These are phyloP conservation scores for Nannochloris sp. DNA, from an alignment of 139 green algal species.

Conservation along the genomic window DNA sequence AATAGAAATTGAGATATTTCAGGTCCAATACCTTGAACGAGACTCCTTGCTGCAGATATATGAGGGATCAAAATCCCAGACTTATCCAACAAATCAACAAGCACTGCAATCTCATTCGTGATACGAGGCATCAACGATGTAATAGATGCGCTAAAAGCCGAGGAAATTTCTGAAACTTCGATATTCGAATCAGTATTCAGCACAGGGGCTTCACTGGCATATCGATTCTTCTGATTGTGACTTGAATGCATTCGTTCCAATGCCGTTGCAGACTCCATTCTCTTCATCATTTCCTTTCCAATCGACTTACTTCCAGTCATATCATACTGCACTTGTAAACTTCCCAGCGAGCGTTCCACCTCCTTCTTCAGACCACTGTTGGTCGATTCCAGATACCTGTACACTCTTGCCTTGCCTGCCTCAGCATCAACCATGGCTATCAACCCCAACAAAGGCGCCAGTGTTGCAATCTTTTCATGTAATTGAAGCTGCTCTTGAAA, in stretches of 20 bases:
- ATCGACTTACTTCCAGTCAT: too few relatives aligned
- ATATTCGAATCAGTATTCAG: too few relatives aligned
- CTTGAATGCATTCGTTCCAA: too few relatives aligned
- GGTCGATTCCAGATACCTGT: not conserved
- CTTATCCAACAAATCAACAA: conserved; percentile 1
- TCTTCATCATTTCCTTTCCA: too few relatives aligned
- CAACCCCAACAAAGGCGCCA: not conserved
- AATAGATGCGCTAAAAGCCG: too few relatives aligned
- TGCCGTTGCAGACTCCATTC: too few relatives aligned
- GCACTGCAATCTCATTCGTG: not conserved
- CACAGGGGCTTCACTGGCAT: too few relatives aligned
- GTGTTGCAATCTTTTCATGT: not conserved
- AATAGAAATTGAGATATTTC: not conserved
- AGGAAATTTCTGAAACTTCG: too few relatives aligned
- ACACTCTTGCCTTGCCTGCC: not conserved
- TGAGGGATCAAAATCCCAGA: not conserved
- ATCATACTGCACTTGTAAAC: too few relatives aligned
- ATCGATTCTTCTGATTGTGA: too few relatives aligned
- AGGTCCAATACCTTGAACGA: not conserved
- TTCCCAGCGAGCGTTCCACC: not conserved
- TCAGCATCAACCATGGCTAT: not conserved
- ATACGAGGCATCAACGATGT: too few relatives aligned
- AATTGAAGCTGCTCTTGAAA: not conserved
- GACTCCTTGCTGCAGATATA: not conserved
- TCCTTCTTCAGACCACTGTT: not conserved